These are phyloP conservation scores for Theobroma grandiflorum DNA, from an alignment of 441 rosid genomes.

Conservation along the genomic window DNA sequence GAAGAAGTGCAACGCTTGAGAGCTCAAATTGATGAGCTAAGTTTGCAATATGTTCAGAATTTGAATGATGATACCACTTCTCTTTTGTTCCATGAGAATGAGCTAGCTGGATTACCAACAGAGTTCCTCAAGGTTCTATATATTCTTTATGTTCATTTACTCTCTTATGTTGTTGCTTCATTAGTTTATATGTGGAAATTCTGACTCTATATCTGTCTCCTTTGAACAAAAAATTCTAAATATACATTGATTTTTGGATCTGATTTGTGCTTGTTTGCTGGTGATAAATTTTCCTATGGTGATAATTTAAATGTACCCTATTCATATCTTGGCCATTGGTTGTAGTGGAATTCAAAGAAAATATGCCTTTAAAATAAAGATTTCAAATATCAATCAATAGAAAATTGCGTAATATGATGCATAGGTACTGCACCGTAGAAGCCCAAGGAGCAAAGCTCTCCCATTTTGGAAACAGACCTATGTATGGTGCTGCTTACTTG, in stretches of 20 bases:
- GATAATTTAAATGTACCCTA: neutral
- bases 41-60: constrained; percentile 72
- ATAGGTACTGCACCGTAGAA: neutral
- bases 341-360: neutral
- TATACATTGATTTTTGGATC: neutral
- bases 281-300: constrained; percentile 1
- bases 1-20: constrained; percentile 81
- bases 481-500: neutral
- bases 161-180: constrained; percentile 12
- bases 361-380: neutral
- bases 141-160: constrained; percentile 20
- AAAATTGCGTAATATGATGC: neutral
- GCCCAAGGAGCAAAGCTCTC: neutral
- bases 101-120: constrained; percentile 79
- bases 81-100: constrained; percentile 72
- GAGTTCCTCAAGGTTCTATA: constrained; percentile 71
- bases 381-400: constrained; percentile 10
- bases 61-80: constrained; percentile 72
- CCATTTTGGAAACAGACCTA: neutral
- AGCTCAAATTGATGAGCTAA: constrained; percentile 76
- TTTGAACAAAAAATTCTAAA: neutral
- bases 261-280: constrained; percentile 5
- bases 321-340: neutral
- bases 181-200: constrained; percentile 15
- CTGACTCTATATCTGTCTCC: neutral